Evolutionary conservation across 495 filamentous ascomycete species (phyloP), one percentile per base, ranked within the genome.

Genomic region (Lasiosphaeris hirsuta): DNA sequence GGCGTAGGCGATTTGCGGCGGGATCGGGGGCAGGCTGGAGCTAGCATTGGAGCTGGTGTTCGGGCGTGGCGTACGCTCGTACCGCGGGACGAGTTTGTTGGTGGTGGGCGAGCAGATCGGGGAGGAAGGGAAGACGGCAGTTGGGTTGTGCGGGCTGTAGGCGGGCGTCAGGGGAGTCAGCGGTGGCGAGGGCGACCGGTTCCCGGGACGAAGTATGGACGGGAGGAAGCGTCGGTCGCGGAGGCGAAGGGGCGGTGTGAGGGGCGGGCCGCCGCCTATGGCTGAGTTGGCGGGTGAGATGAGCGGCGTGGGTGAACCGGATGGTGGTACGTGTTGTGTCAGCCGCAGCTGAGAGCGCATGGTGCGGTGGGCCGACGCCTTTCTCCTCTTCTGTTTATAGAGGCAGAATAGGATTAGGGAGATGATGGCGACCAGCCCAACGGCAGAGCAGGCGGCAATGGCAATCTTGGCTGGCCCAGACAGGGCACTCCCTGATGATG

Each of bases 241-340:
- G 10, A 79, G 68, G 7, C 74, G 75, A 8, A 73, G 69, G 3
- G 75, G 77, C 10, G 77, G 75, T 6, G 68, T 75, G 19, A 75
- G 53, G 5, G 64, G 55, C 4, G 56, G 46, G 13, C 57, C 58
- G 35, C 58, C 61, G 11, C 68, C 57, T 13, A 62, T 63, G 11
- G 60, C 60, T 4, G 72, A 69, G 50, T 62, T 56, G 13, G 63
- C 50, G 1, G 75, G 66, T 14, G 71, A 68, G 48, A 77, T 77
- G 6, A 78, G 57, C 3, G 72, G 74, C 34, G 74, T 72, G 11
- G 64, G 69, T 8, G 70, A 73, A n/a, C 60, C 64, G 34, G 58
- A 68, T 11, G 57, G 51, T 7, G 63, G 51, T 13, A 57, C 51
- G 34, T 49, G 51, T 14, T 56, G 60, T n/a, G 55, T 53, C 5